phyloP scores from a whole-genome alignment of 2,329 filamentous ascomycete species.

The Dendrostoma leiphaemia region DNA sequence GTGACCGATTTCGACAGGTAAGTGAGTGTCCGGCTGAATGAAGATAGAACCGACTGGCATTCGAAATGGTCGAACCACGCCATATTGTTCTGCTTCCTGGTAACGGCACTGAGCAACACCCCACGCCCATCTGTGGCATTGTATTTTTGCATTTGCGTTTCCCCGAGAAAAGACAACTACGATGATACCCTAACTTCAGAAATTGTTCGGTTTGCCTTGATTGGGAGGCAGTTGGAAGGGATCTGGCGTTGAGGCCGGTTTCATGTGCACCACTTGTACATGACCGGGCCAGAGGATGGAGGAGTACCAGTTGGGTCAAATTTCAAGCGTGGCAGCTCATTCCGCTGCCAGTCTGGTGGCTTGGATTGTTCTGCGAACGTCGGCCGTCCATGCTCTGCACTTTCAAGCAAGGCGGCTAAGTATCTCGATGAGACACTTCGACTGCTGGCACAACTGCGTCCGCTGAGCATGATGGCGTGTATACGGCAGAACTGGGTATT shows the following conservation, averaged over 20 bases:
- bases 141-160: background rate
- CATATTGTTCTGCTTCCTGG: background rate
- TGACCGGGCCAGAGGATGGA: background rate
- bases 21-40: slow-evolving; percentile 3
- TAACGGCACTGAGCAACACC: background rate
- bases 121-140: background rate
- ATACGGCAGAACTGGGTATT: background rate
- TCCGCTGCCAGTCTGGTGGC: background rate
- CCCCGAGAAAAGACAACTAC: background rate
- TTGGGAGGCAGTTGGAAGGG: background rate
- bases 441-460: background rate
- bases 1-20: slow-evolving; percentile 8
- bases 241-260: background rate
- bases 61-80: background rate
- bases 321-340: background rate
- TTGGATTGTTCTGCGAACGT: background rate
- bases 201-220: background rate
- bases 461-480: background rate
- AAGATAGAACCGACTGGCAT: background rate
- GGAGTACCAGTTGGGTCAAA: background rate
- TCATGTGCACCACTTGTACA: background rate
- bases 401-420: background rate
- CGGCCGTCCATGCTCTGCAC: background rate
- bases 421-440: background rate
- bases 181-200: slow-evolving; percentile 7